Evolutionary conservation across 345 rosid species (phyloP).

Genomic region (Brassica nigra): DNA sequence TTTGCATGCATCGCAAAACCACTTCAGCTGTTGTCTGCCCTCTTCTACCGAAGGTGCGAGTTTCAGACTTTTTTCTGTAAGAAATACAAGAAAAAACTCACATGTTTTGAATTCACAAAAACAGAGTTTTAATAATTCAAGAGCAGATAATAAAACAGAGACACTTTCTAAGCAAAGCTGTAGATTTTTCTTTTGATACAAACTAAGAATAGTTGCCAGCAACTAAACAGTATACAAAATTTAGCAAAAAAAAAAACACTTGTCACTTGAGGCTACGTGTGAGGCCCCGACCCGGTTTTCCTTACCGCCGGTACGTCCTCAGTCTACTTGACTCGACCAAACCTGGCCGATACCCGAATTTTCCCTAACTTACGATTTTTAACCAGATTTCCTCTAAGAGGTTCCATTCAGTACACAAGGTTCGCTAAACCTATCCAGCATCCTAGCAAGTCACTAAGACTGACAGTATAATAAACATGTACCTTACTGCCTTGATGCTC

Average conservation of each 20-base stretch:
- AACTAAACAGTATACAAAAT: background rate
- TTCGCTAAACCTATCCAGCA: too few relatives aligned
- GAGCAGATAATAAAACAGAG: background rate
- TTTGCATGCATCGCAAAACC: constrained; percentile 93
- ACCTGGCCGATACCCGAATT: too few relatives aligned
- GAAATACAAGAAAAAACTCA: constrained; percentile 2
- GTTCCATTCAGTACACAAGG: too few relatives aligned
- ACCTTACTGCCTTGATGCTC: too few relatives aligned
- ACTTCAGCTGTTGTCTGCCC: constrained; percentile 72
- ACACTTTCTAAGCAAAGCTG: background rate
- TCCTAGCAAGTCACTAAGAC: too few relatives aligned
- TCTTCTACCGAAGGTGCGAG: constrained; percentile 76
- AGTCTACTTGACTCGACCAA: too few relatives aligned
- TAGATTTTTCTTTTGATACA: background rate
- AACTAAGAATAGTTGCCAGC: constrained; percentile 9
- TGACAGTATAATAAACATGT: too few relatives aligned
- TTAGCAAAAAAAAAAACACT: too few relatives aligned
- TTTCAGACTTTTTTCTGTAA: constrained; percentile 68
- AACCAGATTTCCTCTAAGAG: too few relatives aligned
- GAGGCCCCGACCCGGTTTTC: too few relatives aligned
- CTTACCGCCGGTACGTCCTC: too few relatives aligned
- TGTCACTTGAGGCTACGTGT: background rate
- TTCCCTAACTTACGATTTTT: too few relatives aligned
- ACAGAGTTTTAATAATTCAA: background rate
- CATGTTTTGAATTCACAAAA: background rate